A percentile compares a stretch with the other conserved stretches of the same genome.
Evolutionary conservation across 805 yeast species (phyloP).

Genomic region (Teunomyces tritomae): DNA sequence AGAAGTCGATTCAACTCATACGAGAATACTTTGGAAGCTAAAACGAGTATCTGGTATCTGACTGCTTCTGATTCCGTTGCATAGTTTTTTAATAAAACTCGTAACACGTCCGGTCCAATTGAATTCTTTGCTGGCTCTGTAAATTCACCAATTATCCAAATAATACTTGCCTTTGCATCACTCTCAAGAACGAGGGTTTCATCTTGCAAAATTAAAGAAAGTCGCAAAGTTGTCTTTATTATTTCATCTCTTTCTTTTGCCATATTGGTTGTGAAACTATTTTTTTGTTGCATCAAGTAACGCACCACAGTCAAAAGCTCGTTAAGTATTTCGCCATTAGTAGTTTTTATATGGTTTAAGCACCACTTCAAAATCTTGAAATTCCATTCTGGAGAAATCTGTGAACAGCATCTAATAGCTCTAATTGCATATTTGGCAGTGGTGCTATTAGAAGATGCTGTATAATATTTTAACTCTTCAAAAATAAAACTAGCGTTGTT

Average conservation of each 20-base stretch:
- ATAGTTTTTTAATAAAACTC: conserved; percentile 55
- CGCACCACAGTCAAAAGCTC: conserved; percentile 75
- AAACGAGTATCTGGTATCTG: conserved; percentile 65
- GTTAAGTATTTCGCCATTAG: conserved; percentile 41
- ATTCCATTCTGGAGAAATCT: conserved; percentile 46
- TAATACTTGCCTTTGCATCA: conserved; percentile 73
- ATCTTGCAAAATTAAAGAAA: conserved; percentile 34
- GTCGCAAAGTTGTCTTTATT: conserved; percentile 51
- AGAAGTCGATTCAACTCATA: conserved; percentile 47
- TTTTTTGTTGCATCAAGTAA: conserved; percentile 59
- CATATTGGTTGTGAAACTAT: conserved; percentile 10
- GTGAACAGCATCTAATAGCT: conserved; percentile 61
- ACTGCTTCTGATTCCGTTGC: conserved; percentile 55
- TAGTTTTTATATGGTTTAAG: conserved; percentile 42
- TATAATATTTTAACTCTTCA: conserved; percentile 61
- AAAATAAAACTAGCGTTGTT: conserved; percentile 50
- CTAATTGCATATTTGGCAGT: conserved; percentile 50
- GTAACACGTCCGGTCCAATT: conserved; percentile 73
- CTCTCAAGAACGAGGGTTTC: conserved; percentile 20
- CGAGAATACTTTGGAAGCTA: conserved; percentile 71
- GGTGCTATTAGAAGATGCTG: conserved; percentile 16
- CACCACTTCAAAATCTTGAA: conserved; percentile 63
- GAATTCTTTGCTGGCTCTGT: conserved; percentile 33
- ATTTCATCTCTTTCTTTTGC: conserved; percentile 34
- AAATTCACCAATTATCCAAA: conserved; percentile 92